Evolutionary conservation across 2,329 filamentous ascomycete genomes (phyloP), one percentile per base, ranked within the genome.

Genomic region (Curvularia verruculosa): DNA sequence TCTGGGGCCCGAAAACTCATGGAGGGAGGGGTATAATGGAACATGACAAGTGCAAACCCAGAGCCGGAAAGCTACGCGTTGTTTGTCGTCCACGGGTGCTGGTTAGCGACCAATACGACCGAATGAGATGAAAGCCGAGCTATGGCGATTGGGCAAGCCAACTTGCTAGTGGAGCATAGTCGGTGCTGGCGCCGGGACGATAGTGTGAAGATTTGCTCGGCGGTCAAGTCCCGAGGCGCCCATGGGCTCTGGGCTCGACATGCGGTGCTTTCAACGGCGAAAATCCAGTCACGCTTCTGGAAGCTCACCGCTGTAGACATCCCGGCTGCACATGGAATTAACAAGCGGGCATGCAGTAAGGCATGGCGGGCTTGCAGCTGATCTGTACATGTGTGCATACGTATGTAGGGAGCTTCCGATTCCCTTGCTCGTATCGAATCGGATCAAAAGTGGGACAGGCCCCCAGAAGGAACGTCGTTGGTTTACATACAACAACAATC

Each of bases 91-190:
- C 45, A 39, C 44, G 34, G 23, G 36, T 37, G 47, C 39, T 56
- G 44, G 52, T 44, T 23, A 46, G 50, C 40, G 69, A 61, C 71
- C 70, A 74, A 74, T 74, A 54, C 58, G 39, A 52, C 37, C 40
- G 41, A 44, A 31, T 34, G 49, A 54, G 58, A 65, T 66, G 44
- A 47, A 61, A 63, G 63, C 54, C 62, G 48, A 57, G 34, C 48
- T 43, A 45, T 54, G 50, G 49, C 60, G 52, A 65, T 65, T 69
- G 67, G 67, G 21, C 9, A 15, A 18, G 49, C 21, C 8, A 9
- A 10, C 10, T 3, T 21, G 28, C 26, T 26, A 26, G 49, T n/a
- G 49, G 39, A 21, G 31, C 23, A 28, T 52, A 9, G 63, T 58
- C 41, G 60, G 60, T 49, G 45, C 52, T 60, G 63, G 60, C 54